A percentile compares a stretch with the other conserved stretches of the same genome.
phyloP scores from a whole-genome alignment of 345 rosid species.

The Zanthoxylum bungeanum region DNA sequence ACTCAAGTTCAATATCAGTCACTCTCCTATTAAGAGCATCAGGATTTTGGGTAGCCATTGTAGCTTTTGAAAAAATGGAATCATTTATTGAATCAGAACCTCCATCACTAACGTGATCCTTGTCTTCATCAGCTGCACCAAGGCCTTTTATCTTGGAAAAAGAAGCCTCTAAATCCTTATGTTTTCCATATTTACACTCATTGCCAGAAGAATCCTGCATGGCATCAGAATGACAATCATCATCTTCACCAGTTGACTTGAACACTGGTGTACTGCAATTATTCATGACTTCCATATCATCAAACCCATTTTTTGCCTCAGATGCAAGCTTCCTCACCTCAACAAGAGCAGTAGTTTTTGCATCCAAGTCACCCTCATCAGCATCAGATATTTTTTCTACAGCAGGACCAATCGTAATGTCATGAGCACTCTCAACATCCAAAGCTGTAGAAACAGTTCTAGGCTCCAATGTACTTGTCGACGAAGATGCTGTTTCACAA shows the following conservation, averaged over 20 bases:
- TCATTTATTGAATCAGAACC: slow-evolving; percentile 36
- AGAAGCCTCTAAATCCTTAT: slow-evolving; percentile 25
- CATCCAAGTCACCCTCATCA: slow-evolving; percentile 20
- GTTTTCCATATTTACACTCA: slow-evolving; percentile 28
- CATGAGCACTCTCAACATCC: slow-evolving; percentile 32
- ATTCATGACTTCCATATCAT: slow-evolving; percentile 27
- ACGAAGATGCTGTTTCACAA: slow-evolving; percentile 31
- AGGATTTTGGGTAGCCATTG: slow-evolving; percentile 30
- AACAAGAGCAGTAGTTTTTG: slow-evolving; percentile 17
- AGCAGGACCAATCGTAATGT: slow-evolving; percentile 19
- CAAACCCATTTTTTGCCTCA: slow-evolving; percentile 26
- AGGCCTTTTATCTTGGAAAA: slow-evolving; percentile 32
- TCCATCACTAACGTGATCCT: slow-evolving; percentile 33
- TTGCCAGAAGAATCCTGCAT: slow-evolving; percentile 36
- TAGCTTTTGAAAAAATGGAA: slow-evolving; percentile 35
- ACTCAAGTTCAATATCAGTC: slow-evolving; percentile 58
- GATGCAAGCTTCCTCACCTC: slow-evolving; percentile 30
- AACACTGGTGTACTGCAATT: slow-evolving; percentile 18
- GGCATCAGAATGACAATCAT: slow-evolving; percentile 36
- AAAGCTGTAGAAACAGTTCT: slow-evolving; percentile 36
- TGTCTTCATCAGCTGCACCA: slow-evolving; percentile 38
- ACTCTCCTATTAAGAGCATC: slow-evolving; percentile 39
- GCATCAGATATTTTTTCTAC: slow-evolving; percentile 38
- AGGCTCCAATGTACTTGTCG: slow-evolving; percentile 41
- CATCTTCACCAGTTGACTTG: slow-evolving; percentile 27